phyloP scores from a whole-genome alignment of 1,284 basidiomycete species.

The Singerocomus inundabilis region DNA sequence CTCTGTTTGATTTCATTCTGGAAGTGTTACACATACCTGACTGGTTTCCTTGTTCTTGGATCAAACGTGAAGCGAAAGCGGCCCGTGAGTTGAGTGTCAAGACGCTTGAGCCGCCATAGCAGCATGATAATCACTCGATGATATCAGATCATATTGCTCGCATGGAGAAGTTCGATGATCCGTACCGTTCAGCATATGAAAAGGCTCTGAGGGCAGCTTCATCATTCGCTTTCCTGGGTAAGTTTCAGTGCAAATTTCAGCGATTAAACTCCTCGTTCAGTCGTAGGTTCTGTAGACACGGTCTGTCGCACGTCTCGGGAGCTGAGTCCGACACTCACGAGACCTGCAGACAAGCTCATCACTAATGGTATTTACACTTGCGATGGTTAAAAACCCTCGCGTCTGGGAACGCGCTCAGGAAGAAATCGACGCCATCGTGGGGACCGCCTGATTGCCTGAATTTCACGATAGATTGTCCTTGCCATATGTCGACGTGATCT shows the following conservation, averaged over 20 bases:
- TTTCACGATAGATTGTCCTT: slow-evolving; percentile 36
- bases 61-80: neutral
- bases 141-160: slow-evolving; percentile 15
- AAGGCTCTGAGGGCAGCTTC: slow-evolving; percentile 9
- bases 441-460: slow-evolving; percentile 36
- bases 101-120: slow-evolving; percentile 17
- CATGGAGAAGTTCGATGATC: slow-evolving; percentile 8
- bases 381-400: slow-evolving; percentile 36
- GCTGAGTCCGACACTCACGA: too few relatives aligned
- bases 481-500: slow-evolving; percentile 36
- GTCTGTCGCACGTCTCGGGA: too few relatives aligned
- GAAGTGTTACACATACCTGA: slow-evolving; percentile 17
- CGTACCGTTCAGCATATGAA: slow-evolving; percentile 1
- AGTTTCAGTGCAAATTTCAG: neutral
- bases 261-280: neutral
- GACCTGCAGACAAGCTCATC: slow-evolving; percentile 5
- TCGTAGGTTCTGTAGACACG: slow-evolving; percentile 13
- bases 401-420: slow-evolving; percentile 34
- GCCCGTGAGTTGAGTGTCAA: neutral
- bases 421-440: slow-evolving; percentile 39
- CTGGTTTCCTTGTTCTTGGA: slow-evolving; percentile 13
- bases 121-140: slow-evolving; percentile 9
- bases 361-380: slow-evolving; percentile 30
- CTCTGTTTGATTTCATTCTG: neutral
- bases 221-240: slow-evolving; percentile 10